Conservation (phyloP, 2,329 filamentous ascomycete species). For the Trichophyton schoenleinii region DNA sequence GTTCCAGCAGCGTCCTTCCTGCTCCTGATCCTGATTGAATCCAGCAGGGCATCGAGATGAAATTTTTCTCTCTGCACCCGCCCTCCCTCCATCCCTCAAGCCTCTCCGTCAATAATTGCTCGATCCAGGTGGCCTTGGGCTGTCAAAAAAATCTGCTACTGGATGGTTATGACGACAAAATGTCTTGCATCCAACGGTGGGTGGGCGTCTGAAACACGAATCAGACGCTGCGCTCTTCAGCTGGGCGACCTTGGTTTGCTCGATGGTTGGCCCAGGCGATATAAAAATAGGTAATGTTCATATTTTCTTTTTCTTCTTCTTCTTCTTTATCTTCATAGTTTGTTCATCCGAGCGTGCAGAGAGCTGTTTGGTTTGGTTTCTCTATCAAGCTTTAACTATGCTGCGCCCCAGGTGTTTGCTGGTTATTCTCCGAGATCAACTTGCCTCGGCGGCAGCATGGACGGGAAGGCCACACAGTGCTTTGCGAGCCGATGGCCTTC, state of each 20-base stretch:
- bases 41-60: not conserved
- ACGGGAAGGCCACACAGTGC: not conserved
- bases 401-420: not conserved
- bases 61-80: not conserved
- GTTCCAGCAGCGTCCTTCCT: not conserved
- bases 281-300: constrained; percentile 2
- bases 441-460: not conserved
- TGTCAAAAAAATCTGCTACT: not conserved
- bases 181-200: constrained; percentile 1
- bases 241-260: not conserved
- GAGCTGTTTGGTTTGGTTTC: too few relatives aligned
- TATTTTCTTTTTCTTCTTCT: not conserved
- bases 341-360: not conserved
- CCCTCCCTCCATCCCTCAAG: not conserved
- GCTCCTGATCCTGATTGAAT: too few relatives aligned
- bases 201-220: constrained; percentile 5
- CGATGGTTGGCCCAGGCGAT: not conserved
- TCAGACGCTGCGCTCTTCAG: not conserved
- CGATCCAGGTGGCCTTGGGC: not conserved
- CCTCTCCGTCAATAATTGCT: constrained; percentile 3
- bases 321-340: not conserved
- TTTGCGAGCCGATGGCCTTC: not conserved
- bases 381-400: not conserved
- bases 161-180: not conserved
- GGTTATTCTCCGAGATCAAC: not conserved